Percentiles rank a stretch among this genome's conserved stretches.
These are phyloP conservation scores for Ambrosia hybrid DNA, from an alignment of 140 eudicot species.

Conservation along the genomic window DNA sequence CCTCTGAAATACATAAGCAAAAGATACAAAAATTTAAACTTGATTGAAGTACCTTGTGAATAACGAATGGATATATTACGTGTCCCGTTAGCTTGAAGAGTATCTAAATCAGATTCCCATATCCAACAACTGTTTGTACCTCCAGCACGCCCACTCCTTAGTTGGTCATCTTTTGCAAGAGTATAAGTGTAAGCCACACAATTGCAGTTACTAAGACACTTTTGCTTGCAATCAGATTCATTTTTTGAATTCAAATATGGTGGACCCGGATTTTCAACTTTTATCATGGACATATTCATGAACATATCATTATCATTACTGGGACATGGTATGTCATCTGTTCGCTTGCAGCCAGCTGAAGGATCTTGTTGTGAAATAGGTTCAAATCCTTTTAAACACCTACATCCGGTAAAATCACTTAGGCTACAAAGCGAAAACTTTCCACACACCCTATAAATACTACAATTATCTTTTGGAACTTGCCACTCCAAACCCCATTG, in stretches of 20 bases:
- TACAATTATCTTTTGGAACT: constrained; percentile 38
- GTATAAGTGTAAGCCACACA: constrained; percentile 35
- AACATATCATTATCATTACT: too few relatives aligned
- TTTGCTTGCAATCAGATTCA: constrained; percentile 20
- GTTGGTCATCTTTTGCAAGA: not conserved
- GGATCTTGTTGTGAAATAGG: not conserved
- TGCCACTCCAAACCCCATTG: constrained; percentile 37
- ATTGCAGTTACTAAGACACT: constrained; percentile 13
- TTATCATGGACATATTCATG: too few relatives aligned
- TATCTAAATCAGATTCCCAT: constrained; percentile 27
- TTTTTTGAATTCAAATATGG: not conserved
- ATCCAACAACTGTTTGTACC: constrained; percentile 29
- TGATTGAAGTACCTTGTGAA: too few relatives aligned
- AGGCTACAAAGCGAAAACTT: constrained; percentile 22
- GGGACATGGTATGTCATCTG: not conserved
- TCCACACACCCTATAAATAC: constrained; percentile 35
- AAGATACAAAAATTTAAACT: too few relatives aligned
- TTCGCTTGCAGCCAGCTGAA: constrained; percentile 29
- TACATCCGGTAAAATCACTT: constrained; percentile 27
- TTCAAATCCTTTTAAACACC: constrained; percentile 37
- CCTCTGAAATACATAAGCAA: too few relatives aligned
- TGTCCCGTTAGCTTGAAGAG: too few relatives aligned
- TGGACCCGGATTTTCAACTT: constrained; percentile 13
- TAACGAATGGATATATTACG: too few relatives aligned
- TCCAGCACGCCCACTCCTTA: not conserved